Percentiles rank a stretch among this genome's conserved stretches.
These are phyloP conservation scores for Plasmodium relictum DNA, from an alignment of 169 alveolate genomes.

Conservation along the genomic window DNA sequence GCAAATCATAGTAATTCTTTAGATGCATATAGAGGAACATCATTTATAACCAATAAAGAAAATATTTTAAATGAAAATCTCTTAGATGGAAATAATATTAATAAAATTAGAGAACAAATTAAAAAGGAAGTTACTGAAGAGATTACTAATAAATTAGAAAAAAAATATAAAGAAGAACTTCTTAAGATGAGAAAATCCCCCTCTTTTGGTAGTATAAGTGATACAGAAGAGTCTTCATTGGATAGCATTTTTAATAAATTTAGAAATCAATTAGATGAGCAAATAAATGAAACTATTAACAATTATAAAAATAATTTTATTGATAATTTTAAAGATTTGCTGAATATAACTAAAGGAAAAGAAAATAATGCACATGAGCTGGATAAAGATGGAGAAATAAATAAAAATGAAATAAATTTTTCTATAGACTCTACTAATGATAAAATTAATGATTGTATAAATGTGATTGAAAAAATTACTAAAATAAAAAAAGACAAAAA, in stretches of 20 bases:
- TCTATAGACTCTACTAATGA: constrained; percentile 14
- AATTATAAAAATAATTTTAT: constrained; percentile 56
- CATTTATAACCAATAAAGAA: neutral
- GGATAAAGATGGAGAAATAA: neutral
- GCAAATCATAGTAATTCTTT: neutral
- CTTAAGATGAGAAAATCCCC: constrained; percentile 5
- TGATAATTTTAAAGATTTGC: constrained; percentile 25
- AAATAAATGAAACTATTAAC: constrained; percentile 53
- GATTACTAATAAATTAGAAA: constrained; percentile 47
- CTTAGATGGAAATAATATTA: constrained; percentile 12
- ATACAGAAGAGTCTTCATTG: constrained; percentile 2
- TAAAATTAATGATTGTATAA: constrained; percentile 70
- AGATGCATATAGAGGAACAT: neutral
- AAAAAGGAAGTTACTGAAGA: constrained; percentile 44
- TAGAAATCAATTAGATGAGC: constrained; percentile 37
- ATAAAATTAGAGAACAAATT: constrained; percentile 37
- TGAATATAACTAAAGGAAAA: constrained; percentile 13
- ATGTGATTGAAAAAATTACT: constrained; percentile 14
- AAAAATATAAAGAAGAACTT: constrained; percentile 60
- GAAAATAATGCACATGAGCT: neutral
- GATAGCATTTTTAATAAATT: constrained; percentile 23
- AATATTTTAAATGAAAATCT: neutral
- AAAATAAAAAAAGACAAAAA: neutral
- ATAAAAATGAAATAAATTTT: neutral
- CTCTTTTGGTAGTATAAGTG: neutral